Evolutionary conservation across 257 asterid species (phyloP), one percentile per base, ranked within the genome.

Genomic region (Solanum stenotomum): DNA sequence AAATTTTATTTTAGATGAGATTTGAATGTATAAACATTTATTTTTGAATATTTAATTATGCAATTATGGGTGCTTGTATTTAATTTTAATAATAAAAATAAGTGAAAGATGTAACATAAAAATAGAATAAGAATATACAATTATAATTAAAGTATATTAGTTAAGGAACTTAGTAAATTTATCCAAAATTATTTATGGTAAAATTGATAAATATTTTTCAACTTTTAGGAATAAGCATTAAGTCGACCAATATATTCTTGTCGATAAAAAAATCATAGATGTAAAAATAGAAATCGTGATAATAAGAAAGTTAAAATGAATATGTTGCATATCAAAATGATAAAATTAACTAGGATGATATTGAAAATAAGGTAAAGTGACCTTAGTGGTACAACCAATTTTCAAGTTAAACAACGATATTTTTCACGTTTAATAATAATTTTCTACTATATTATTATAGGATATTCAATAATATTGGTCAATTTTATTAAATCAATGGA

Each of bases 251-350:
- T 31, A 27, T 25, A 25, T 2, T 11, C 0, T 10, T 25, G 5
- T 9, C 1, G 9, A 3, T 25, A 0, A 9, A 61, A 0, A 22
- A 59, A 0, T 59, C 6, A 4, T 1, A 8, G 0, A 4, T 10
- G 1, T 2, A 63, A 10, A 65, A 65, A 25, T 25, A 2, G 0
- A 65, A 11, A 25, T 25, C 5, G 1, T 65, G 3, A n/a, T 1
- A 65, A 10, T 11, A 65, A 12, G 0, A 23, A 23, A 9, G 0
- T 63, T 63, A 3, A 63, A 10, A 10, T 63, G 8, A 63, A 4
- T 10, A 6, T 4, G 1, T 11, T 0, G 4, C 14, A 23, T n/a
- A n/a, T 0, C 2, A n/a, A 63, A 13, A n/a, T 0, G 6, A n/a
- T n/a, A 63, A 9, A 23, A 63, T 1, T 10, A 63, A 12, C 5